A percentile compares a stretch with the other conserved stretches of the same genome.
These are phyloP conservation scores for Terfezia boudieri DNA, from an alignment of 495 filamentous ascomycete species.

Conservation along the genomic window DNA sequence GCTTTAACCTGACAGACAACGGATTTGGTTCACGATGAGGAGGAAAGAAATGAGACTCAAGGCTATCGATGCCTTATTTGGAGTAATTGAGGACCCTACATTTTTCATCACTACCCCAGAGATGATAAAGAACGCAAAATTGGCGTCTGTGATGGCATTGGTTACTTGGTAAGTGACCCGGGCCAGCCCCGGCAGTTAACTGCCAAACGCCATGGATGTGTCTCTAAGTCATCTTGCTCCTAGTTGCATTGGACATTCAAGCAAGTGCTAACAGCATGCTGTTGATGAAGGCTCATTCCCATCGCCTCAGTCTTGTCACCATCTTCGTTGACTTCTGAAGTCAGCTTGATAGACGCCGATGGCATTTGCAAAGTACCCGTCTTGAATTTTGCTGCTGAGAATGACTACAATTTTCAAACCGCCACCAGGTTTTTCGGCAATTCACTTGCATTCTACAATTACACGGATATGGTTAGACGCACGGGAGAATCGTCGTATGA, in stretches of 20 bases:
- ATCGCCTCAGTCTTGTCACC: slow-evolving; percentile 23
- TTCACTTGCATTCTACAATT: neutral
- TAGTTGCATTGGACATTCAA: neutral
- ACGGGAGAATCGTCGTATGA: neutral
- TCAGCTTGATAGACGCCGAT: neutral
- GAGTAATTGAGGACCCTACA: slow-evolving; percentile 21
- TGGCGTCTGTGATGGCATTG: slow-evolving; percentile 22
- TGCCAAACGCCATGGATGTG: neutral
- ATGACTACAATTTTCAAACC: neutral
- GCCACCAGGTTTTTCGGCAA: neutral
- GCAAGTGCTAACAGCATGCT: too few species aligned
- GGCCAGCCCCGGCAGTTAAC: neutral
- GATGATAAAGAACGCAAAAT: slow-evolving; percentile 20
- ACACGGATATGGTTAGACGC: neutral
- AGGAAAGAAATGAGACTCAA: slow-evolving; percentile 19
- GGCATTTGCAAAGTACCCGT: neutral
- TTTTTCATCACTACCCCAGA: slow-evolving; percentile 18
- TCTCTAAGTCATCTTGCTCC: neutral
- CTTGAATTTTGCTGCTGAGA: neutral
- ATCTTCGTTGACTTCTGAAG: slow-evolving; percentile 17
- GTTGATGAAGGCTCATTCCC: slow-evolving; percentile 19
- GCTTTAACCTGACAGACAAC: slow-evolving; percentile 13
- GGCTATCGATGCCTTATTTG: slow-evolving; percentile 22
- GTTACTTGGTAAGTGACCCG: slow-evolving; percentile 17
- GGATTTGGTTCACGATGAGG: slow-evolving; percentile 23